Base-by-base conservation (phyloP, 768 basidiomycete genomes). In the Gloeophyllum trabeum region DNA sequence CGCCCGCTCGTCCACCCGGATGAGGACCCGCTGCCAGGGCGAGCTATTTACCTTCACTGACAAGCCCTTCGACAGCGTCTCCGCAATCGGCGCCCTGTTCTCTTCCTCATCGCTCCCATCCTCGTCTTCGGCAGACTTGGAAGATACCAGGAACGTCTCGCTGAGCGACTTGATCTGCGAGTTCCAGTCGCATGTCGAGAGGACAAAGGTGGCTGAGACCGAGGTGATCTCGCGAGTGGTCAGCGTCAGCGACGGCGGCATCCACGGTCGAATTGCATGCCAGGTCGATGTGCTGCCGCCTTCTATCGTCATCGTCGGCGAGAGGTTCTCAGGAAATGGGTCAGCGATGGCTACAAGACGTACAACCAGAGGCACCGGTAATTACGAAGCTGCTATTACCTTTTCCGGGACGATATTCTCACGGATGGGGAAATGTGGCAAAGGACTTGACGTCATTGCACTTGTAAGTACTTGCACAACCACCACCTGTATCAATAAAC, bases 201-300 rank as follows among this genome's bases (percentile, higher is more conserved):
- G 69, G 46, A 81, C 70, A 53, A 90, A 88, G 0, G 85, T 88
- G 6, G 75, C 84, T 1, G 87, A 88, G 34, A 89, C 87, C 0
- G 87, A 89, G 19, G 88, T 86, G 40, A 90, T 79, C 65, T 90
- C 87, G 34, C 76, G 71, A 32, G 88, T 81, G 10, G 71, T 37
- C 36, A 37, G 20, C 10, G 36, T 21, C 36, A 37, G 36, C 20
- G 10, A 21, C 20, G 36, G 36, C 10, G 28, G 28, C 16, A 16
- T 10, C 28, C 28, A 32, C 16, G 28, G 28, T 32, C 28, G 28
- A 10, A 32, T 16, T 32, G 28, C 10, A 10, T 32, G 10, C 28
- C 28, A 32, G n/a, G n/a, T n/a, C n/a, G n/a, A n/a, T n/a, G n/a
- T n/a, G n/a, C n/a, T n/a, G n/a, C n/a, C n/a, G n/a, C n/a, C n/a